Conservation (phyloP, 371 early-diverging fungal species). For the Mortierella sp. region DNA sequence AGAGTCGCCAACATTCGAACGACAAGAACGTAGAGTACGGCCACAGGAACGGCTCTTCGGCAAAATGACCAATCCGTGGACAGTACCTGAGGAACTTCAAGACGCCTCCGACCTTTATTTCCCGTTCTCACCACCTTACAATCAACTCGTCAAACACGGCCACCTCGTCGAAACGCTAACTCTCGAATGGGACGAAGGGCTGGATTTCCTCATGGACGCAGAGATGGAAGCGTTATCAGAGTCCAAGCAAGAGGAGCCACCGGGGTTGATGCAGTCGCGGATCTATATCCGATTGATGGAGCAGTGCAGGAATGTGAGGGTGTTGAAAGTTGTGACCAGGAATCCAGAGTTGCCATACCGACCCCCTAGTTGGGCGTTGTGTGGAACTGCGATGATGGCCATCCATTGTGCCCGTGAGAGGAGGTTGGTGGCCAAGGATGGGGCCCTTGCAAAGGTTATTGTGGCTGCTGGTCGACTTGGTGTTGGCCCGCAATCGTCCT, state of each 20-base stretch:
- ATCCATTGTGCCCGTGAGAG: background rate
- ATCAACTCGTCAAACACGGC: background rate
- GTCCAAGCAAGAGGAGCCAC: background rate
- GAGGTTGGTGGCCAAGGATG: background rate
- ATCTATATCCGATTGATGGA: background rate
- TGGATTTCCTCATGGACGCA: background rate
- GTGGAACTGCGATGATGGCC: background rate
- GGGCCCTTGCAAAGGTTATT: background rate
- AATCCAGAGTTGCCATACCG: background rate
- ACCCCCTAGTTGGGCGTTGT: background rate
- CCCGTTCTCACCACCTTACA: background rate
- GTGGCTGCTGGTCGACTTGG: background rate
- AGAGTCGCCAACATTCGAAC: background rate
- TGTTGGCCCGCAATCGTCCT: background rate
- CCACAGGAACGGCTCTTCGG: background rate
- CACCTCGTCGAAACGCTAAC: background rate
- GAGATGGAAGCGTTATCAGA: background rate
- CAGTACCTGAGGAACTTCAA: background rate
- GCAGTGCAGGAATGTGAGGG: background rate
- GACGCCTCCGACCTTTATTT: background rate
- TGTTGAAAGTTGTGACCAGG: background rate
- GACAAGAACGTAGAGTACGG: background rate
- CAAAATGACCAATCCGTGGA: background rate
- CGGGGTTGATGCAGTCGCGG: background rate
- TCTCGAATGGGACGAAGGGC: constrained; percentile 1